phyloP scores from a whole-genome alignment of 768 basidiomycete genomes.

The Paxillus rubicundulus region DNA sequence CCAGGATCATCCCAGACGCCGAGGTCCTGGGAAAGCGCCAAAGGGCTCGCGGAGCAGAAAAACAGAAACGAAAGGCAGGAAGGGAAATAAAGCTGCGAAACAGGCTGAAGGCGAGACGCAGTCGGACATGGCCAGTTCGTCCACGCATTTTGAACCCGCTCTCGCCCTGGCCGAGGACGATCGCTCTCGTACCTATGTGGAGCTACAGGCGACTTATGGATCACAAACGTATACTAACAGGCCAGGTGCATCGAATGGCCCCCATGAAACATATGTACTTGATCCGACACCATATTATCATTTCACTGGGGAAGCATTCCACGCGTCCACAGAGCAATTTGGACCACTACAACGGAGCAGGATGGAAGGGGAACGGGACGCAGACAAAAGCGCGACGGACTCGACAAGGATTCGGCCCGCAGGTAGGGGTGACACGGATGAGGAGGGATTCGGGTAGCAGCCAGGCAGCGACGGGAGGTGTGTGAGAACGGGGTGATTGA shows the following conservation, averaged over 20 bases:
- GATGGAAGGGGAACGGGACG: background rate
- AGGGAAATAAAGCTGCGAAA: conserved; percentile 18
- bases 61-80: conserved; percentile 26
- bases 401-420: background rate
- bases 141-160: background rate
- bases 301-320: background rate
- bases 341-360: background rate
- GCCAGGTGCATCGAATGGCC: background rate
- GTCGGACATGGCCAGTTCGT: background rate
- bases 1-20: conserved; percentile 48
- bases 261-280: background rate
- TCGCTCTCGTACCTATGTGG: background rate
- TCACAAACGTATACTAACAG: conserved; percentile 1
- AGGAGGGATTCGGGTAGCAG: background rate
- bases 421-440: background rate
- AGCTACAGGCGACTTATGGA: background rate
- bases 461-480: background rate
- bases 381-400: background rate
- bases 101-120: background rate
- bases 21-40: conserved; percentile 75
- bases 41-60: conserved; percentile 55
- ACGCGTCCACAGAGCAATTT: background rate
- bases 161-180: background rate
- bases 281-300: background rate
- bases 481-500: background rate